These are phyloP conservation scores for Pythium apleroticum DNA, from an alignment of 352 stramenopile genomes.

Conservation along the genomic window DNA sequence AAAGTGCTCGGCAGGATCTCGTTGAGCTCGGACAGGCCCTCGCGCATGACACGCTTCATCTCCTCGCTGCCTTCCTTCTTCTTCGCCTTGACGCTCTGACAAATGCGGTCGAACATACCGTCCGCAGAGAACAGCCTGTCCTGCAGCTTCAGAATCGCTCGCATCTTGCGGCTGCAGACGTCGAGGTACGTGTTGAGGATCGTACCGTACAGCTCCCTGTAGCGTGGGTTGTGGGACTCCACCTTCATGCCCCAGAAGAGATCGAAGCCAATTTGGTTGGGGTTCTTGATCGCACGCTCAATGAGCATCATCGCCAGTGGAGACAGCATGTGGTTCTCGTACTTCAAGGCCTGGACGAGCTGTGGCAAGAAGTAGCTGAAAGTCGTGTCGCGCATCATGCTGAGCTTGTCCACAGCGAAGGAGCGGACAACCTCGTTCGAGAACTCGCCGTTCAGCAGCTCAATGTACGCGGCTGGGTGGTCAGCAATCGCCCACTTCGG, in stretches of 20 bases:
- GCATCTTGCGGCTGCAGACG: constrained; percentile 90
- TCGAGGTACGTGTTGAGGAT: constrained; percentile 84
- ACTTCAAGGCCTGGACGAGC: constrained; percentile 89
- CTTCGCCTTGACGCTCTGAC: constrained; percentile 83
- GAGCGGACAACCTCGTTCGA: constrained; percentile 65
- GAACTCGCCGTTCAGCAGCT: constrained; percentile 82
- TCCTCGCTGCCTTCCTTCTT: constrained; percentile 74
- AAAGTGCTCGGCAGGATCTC: constrained; percentile 85
- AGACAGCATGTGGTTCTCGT: constrained; percentile 84
- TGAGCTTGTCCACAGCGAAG: constrained; percentile 80
- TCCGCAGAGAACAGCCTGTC: constrained; percentile 81
- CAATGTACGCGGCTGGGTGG: constrained; percentile 80
- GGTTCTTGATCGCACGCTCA: constrained; percentile 87
- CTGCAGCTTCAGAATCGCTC: constrained; percentile 89
- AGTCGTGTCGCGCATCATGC: constrained; percentile 81
- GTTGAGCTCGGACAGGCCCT: constrained; percentile 81
- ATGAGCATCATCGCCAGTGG: constrained; percentile 77
- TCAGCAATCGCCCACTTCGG: constrained; percentile 67
- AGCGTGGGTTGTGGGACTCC: constrained; percentile 82
- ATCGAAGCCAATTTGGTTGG: constrained; percentile 87
- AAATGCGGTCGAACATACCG: constrained; percentile 82
- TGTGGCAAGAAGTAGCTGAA: constrained; percentile 89
- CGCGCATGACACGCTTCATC: constrained; percentile 80
- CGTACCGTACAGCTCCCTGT: constrained; percentile 75
- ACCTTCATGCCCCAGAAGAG: constrained; percentile 91